Percentiles rank a stretch among this genome's conserved stretches.
These are phyloP conservation scores for Puccinia hordei DNA, from an alignment of 1,284 basidiomycete genomes.

Conservation along the genomic window DNA sequence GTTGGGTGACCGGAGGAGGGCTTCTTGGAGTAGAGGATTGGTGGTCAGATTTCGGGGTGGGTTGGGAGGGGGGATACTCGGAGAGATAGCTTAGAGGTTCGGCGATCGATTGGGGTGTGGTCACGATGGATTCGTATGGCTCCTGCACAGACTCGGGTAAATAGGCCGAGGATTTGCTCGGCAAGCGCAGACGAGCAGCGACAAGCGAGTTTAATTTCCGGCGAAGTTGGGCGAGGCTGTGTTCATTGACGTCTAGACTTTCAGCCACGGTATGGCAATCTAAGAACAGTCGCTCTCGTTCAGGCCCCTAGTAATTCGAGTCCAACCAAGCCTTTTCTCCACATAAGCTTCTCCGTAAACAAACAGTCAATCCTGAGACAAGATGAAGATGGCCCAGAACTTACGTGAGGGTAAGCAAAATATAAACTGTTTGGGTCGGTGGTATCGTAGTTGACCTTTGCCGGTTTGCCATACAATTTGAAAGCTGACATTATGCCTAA, in stretches of 20 bases:
- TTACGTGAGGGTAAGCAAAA: slow-evolving; percentile 38
- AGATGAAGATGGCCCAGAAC: slow-evolving; percentile 26
- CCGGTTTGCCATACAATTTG: slow-evolving; percentile 56
- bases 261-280: slow-evolving; percentile 77
- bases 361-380: not conserved
- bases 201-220: slow-evolving; percentile 69
- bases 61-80: slow-evolving; percentile 53
- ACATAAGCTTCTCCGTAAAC: slow-evolving; percentile 55
- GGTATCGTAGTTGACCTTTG: slow-evolving; percentile 55
- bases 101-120: not conserved
- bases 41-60: not conserved
- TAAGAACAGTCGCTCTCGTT: slow-evolving; percentile 72
- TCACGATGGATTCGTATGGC: slow-evolving; percentile 6
- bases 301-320: slow-evolving; percentile 59
- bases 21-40: not conserved
- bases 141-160: slow-evolving; percentile 8
- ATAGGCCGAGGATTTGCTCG: slow-evolving; percentile 39
- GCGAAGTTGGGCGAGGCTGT: slow-evolving; percentile 72
- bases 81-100: not conserved
- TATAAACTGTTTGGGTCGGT: slow-evolving; percentile 54
- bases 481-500: slow-evolving; percentile 64
- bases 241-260: slow-evolving; percentile 74
- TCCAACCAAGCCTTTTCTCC: slow-evolving; percentile 53
- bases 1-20: not conserved
- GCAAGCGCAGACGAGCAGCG: slow-evolving; percentile 67